phyloP scores from a whole-genome alignment of 176 grass and related monocot species.

The Calamus simplicifolius region DNA sequence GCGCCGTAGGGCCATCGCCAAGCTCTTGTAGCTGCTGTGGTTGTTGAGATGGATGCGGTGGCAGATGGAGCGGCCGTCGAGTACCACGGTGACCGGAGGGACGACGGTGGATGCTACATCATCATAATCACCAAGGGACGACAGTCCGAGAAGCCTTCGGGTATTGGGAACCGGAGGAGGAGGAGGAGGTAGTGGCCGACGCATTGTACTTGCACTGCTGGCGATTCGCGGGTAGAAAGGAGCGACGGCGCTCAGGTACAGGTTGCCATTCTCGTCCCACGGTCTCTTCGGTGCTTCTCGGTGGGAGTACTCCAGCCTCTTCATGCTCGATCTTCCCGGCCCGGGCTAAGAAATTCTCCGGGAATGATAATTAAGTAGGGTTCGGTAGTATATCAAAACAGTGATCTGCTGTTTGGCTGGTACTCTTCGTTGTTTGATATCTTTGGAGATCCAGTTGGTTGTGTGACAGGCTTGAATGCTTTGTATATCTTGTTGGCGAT shows the following conservation, averaged over 20 bases:
- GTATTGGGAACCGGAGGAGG: constrained; percentile 1
- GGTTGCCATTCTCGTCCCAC: constrained; percentile 2
- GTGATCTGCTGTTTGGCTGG: too few relatives aligned
- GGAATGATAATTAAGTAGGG: too few relatives aligned
- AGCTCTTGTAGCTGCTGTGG: constrained; percentile 57
- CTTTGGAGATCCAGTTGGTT: too few relatives aligned
- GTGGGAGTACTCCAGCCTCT: neutral
- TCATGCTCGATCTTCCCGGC: neutral
- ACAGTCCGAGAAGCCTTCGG: constrained; percentile 46
- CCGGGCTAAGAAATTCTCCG: too few relatives aligned
- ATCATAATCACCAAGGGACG: constrained; percentile 15
- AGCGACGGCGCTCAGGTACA: neutral
- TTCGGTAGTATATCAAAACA: too few relatives aligned
- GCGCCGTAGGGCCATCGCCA: constrained; percentile 47
- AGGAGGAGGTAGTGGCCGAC: neutral
- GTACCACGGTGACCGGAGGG: constrained; percentile 67
- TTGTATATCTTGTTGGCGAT: too few relatives aligned
- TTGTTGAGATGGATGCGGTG: constrained; percentile 62
- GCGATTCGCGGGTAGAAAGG: too few relatives aligned
- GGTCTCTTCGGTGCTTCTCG: constrained; percentile 17
- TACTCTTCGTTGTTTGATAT: too few relatives aligned
- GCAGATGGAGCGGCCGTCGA: constrained; percentile 79
- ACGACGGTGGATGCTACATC: constrained; percentile 45
- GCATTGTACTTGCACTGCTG: too few relatives aligned
- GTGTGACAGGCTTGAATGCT: too few relatives aligned